Base-by-base conservation (phyloP, 352 stramenopile species). In the Phytopythium vexans region DNA sequence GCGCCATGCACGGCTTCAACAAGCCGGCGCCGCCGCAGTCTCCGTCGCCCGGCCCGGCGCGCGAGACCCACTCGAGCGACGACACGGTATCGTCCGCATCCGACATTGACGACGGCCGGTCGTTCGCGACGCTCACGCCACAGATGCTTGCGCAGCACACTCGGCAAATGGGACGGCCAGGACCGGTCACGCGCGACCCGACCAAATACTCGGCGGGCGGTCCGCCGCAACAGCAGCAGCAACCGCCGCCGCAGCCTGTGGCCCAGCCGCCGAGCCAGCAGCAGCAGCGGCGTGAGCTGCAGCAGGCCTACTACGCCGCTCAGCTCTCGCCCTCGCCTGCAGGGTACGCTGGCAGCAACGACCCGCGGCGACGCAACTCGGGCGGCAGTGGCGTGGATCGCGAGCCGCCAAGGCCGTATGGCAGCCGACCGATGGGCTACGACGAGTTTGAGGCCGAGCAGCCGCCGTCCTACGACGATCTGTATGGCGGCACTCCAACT, bases 131-230 rank as follows among this genome's bases (percentile, higher is more conserved):
- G 44, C 64, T 85, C 50, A 85, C 74, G 31, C 75, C 74, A 8
- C 76, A 76, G 49, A 41, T 76, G 41, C 65, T 85, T 14, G 74
- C 70, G 15, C 58, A 74, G 35, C 74, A 85, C 41, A 85, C 74
- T 32, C 72, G 77, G 31, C 52, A 74, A 36, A 80, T 78, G 67
- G 73, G 67, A 0, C 71, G 67, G 2, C 60, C 67, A 11, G 73
- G 70, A 0, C 70, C 70, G 1, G 67, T 77, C n/a, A 66, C 67
- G n/a, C 56, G 48, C 12, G 59, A 62, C 40, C 11, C 52, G 1
- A 56, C 66, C 27, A 27, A 61, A 33, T 62, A 72, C 36, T 16
- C 39, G 16, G 36, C 36, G 6, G 41, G 68, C 10, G 52, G 60
- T n/a, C 31, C 37, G 16, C 46, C 54, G 34, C 69, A 45, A 51